A percentile compares a stretch with the other conserved stretches of the same genome.
These are phyloP conservation scores for Brassica juncea DNA, from an alignment of 345 rosid species.

Conservation along the genomic window DNA sequence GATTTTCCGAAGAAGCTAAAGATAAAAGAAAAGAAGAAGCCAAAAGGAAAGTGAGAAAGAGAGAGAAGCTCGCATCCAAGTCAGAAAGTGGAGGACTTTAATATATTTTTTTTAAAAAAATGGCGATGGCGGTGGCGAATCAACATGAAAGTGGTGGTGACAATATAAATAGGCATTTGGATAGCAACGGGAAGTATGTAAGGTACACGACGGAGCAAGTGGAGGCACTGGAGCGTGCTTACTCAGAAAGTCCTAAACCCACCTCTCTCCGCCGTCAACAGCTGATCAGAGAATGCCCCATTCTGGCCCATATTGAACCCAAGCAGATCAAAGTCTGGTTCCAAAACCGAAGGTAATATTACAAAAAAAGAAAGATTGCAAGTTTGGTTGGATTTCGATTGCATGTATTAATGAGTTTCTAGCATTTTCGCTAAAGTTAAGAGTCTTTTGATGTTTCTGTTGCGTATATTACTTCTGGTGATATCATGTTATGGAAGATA, in stretches of 20 bases:
- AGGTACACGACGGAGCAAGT: slow-evolving; percentile 43
- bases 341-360: slow-evolving; percentile 86
- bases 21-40: neutral
- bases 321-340: slow-evolving; percentile 99
- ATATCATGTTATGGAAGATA: neutral
- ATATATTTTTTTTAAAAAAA: slow-evolving; percentile 14
- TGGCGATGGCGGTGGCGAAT: slow-evolving; percentile 82
- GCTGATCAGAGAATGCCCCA: slow-evolving; percentile 91
- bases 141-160: slow-evolving; percentile 76
- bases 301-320: slow-evolving; percentile 89
- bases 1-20: slow-evolving; percentile 46
- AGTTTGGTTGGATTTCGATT: neutral
- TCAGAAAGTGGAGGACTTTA: neutral
- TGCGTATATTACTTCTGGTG: neutral
- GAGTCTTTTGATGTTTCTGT: neutral
- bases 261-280: slow-evolving; percentile 93
- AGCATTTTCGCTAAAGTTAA: neutral
- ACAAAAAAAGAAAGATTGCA: neutral
- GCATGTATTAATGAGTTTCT: neutral
- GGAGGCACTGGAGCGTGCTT: slow-evolving; percentile 40
- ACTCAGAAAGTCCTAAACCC: slow-evolving; percentile 92
- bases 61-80: neutral
- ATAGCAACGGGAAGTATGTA: slow-evolving; percentile 80
- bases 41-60: slow-evolving; percentile 9
- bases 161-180: slow-evolving; percentile 74